phyloP scores from a whole-genome alignment of 176 grass and related monocot genomes.

The Calamus simplicifolius region DNA sequence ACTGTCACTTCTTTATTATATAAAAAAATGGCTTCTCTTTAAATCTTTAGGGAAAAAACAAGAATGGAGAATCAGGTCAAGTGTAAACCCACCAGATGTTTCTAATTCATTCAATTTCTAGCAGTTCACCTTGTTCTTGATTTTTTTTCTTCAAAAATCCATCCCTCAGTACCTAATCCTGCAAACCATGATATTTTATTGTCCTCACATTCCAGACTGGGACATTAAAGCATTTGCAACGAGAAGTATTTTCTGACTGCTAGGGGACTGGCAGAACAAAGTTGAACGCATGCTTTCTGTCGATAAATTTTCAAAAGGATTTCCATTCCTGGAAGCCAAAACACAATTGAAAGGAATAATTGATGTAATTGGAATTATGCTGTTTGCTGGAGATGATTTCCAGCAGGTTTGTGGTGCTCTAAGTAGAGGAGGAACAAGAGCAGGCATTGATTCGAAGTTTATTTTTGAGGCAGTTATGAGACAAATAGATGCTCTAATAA shows the following conservation, averaged over 20 bases:
- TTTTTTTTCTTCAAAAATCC: neutral
- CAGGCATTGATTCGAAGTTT: constrained; percentile 21
- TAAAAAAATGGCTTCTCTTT: no score
- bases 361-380: constrained; percentile 15
- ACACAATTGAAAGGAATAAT: constrained; percentile 25
- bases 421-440: constrained; percentile 17
- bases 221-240: constrained; percentile 35
- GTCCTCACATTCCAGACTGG: constrained; percentile 21
- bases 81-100: no score
- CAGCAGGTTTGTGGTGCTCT: constrained; percentile 10
- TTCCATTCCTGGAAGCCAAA: constrained; percentile 11
- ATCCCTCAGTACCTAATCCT: no score
- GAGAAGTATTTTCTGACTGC: constrained; percentile 27
- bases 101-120: neutral
- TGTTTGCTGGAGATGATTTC: constrained; percentile 18
- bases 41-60: no score
- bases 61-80: no score
- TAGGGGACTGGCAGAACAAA: constrained; percentile 31
- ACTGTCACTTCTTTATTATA: no score
- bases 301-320: constrained; percentile 9
- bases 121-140: neutral
- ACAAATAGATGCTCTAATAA: constrained; percentile 26
- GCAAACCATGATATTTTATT: neutral
- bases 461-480: constrained; percentile 22
- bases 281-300: constrained; percentile 21